Conservation (phyloP, 345 rosid genomes). For the sweet orange (Citrus sinensis) region DVS_A1.0 CM039163.1:41638501-41639000, state of each 20-base stretch:
- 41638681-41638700: not conserved
- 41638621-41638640: not conserved
- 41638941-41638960: slow-evolving; percentile 55
- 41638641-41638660: not conserved
- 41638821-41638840: slow-evolving; percentile 29
- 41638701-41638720: not conserved
- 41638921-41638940: slow-evolving; percentile 65
- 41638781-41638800: slow-evolving; percentile 20
- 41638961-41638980: not conserved
- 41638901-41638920: slow-evolving; percentile 84
- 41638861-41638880: slow-evolving; percentile 69
- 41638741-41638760: not conserved
- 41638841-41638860: slow-evolving; percentile 74
- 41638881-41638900: slow-evolving; percentile 75
- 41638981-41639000: not conserved
- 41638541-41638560: too few species aligned
- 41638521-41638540: too few species aligned
- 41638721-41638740: not conserved
- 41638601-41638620: not conserved
- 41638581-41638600: too few species aligned
- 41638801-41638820: slow-evolving; percentile 28
- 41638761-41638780: slow-evolving; percentile 7
- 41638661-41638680: not conserved
- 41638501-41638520: too few species aligned
- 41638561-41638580: too few species aligned